These are phyloP conservation scores for Podospora tetraspora DNA, from an alignment of 495 filamentous ascomycete genomes.

Conservation along the genomic window DNA sequence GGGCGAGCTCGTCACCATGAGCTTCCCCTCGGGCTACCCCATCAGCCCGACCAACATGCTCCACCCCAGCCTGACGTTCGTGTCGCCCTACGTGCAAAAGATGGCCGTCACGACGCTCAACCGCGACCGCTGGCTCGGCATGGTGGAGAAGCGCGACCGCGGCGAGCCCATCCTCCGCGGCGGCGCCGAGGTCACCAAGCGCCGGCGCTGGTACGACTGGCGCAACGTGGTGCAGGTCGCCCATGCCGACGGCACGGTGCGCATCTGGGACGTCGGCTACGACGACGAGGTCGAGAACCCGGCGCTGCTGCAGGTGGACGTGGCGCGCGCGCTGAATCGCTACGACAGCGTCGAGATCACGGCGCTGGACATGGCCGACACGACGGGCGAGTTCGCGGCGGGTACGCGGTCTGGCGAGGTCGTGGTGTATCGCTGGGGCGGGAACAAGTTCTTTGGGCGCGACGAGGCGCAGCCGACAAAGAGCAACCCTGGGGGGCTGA, in stretches of 20 bases:
- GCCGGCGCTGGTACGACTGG: conserved; percentile 68
- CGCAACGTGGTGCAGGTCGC: conserved; percentile 76
- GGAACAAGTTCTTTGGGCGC: conserved; percentile 57
- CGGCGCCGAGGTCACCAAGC: conserved; percentile 61
- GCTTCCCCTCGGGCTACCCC: conserved; percentile 84
- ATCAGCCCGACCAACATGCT: conserved; percentile 88
- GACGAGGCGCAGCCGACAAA: conserved; percentile 49
- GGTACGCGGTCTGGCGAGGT: conserved; percentile 79
- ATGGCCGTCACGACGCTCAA: conserved; percentile 62
- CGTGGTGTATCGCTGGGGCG: conserved; percentile 80
- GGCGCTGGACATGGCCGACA: conserved; percentile 67
- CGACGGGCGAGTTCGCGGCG: conserved; percentile 75
- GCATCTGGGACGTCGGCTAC: conserved; percentile 86
- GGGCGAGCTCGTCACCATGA: conserved; percentile 81
- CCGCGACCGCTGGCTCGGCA: conserved; percentile 79
- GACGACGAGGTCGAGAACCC: conserved; percentile 90
- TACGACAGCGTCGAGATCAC: conserved; percentile 73
- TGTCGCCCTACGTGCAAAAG: conserved; percentile 80
- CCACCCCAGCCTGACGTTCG: conserved; percentile 72
- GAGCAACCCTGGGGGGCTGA: conserved; percentile 57
- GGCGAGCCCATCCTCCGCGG: conserved; percentile 72
- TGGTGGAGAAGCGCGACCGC: conserved; percentile 67
- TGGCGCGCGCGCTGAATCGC: conserved; percentile 74
- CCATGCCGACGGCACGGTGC: conserved; percentile 80
- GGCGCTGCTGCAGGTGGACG: conserved; percentile 73